phyloP scores from a whole-genome alignment of 805 yeast genomes.

The Metschnikowia dekortorum region DNA sequence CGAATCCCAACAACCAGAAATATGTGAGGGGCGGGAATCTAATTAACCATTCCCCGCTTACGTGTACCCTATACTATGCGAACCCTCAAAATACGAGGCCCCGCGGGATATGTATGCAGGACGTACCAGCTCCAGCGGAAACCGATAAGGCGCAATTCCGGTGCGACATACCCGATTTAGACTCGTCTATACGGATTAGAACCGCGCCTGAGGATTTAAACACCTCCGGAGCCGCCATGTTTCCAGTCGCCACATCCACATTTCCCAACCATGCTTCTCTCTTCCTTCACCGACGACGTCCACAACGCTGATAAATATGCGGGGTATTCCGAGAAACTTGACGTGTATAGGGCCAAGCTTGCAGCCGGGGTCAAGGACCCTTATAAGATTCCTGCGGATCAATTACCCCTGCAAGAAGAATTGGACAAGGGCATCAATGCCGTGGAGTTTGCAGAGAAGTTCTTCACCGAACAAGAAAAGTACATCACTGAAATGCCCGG shows the following conservation, averaged over 20 bases:
- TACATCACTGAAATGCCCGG: constrained; percentile 12
- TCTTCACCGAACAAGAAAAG: constrained; percentile 10
- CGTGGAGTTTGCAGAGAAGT: constrained; percentile 7
- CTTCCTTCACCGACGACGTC: constrained; percentile 7
- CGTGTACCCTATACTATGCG: too few relatives aligned
- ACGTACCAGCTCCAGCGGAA: neutral
- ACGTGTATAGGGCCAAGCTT: constrained; percentile 24
- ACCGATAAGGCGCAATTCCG: constrained; percentile 1
- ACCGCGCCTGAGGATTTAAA: neutral
- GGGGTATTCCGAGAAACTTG: constrained; percentile 29
- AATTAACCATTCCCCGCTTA: too few relatives aligned
- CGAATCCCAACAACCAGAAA: too few relatives aligned
- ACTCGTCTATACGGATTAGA: neutral
- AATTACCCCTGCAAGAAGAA: constrained; percentile 13
- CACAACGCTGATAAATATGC: constrained; percentile 8
- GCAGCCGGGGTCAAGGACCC: constrained; percentile 17
- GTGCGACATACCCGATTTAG: constrained; percentile 3
- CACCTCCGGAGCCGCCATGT: neutral
- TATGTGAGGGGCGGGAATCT: too few relatives aligned
- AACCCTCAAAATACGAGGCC: too few relatives aligned
- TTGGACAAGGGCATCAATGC: constrained; percentile 16
- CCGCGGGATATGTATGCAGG: neutral
- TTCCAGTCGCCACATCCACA: neutral
- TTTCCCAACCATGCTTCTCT: neutral
- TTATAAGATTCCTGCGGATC: constrained; percentile 11